Evolutionary conservation across 306 rosid genomes (phyloP).

Genomic region (Fragaria vesca): DNA sequence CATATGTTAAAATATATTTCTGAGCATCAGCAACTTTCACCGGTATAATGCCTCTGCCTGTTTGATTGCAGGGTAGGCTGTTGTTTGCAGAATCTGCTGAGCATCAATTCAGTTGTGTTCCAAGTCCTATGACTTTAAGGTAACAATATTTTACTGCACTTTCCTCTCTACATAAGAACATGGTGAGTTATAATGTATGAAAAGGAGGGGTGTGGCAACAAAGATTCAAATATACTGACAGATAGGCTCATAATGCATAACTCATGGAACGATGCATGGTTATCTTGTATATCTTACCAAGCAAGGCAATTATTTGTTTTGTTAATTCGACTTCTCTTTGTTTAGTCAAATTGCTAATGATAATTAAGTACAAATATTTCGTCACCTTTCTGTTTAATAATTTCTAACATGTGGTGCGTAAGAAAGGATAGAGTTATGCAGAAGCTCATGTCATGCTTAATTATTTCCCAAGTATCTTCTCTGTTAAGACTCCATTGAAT

Average conservation of each 20-base stretch:
- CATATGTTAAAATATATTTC: background rate
- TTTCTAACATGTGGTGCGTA: background rate
- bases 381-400: background rate
- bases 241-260: background rate
- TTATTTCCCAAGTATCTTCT: background rate
- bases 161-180: background rate
- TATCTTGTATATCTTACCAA: background rate
- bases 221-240: background rate
- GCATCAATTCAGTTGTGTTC: background rate
- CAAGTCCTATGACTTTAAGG: background rate
- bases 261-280: background rate
- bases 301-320: background rate
- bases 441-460: background rate
- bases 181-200: background rate
- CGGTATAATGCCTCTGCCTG: background rate
- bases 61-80: background rate
- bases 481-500: background rate
- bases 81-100: background rate
- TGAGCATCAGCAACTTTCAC: background rate
- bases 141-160: background rate
- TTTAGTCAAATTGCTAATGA: background rate
- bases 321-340: background rate
- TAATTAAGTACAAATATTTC: background rate
- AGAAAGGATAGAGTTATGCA: background rate
- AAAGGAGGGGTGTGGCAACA: background rate